Evolutionary conservation across 2,329 filamentous ascomycete genomes (phyloP).

Genomic region (Helotiales sp.): DNA sequence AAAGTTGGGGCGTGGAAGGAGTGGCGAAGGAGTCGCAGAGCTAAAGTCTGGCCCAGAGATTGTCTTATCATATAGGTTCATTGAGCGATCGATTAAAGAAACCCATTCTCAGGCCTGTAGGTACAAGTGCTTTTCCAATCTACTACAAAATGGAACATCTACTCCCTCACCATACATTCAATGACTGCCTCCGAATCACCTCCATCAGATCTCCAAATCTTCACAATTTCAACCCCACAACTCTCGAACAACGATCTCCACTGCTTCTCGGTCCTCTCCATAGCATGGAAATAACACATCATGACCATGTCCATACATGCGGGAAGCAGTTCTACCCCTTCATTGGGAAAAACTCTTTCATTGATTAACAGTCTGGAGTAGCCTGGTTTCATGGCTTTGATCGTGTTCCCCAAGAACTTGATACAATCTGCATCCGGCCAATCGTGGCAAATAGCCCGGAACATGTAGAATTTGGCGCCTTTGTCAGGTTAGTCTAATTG

Average conservation of each 20-base stretch:
- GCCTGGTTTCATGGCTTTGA: conserved; percentile 27
- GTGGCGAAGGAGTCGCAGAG: no score
- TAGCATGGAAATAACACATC: conserved; percentile 1
- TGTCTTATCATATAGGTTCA: no score
- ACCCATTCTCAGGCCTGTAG: no score
- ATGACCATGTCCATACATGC: background rate
- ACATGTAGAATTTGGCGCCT: conserved; percentile 31
- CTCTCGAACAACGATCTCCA: conserved; percentile 1
- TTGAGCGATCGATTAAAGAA: no score
- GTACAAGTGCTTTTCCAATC: no score
- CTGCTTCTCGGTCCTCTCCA: conserved; percentile 6
- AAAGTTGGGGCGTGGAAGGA: no score
- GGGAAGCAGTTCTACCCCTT: background rate
- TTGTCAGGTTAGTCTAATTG: background rate
- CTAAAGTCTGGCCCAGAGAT: no score
- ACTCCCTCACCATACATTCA: conserved; percentile 1
- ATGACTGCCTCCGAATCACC: conserved; percentile 1
- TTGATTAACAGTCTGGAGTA: conserved; percentile 29
- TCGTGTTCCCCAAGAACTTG: conserved; percentile 29
- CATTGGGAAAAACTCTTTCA: conserved; percentile 28
- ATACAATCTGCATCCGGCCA: conserved; percentile 28
- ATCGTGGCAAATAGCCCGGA: conserved; percentile 32
- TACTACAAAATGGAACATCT: no score
- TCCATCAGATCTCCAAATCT: background rate
- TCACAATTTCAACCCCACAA: background rate